Base-by-base conservation (phyloP, 306 rosid genomes). In the Adenanthera pavonina region DNA sequence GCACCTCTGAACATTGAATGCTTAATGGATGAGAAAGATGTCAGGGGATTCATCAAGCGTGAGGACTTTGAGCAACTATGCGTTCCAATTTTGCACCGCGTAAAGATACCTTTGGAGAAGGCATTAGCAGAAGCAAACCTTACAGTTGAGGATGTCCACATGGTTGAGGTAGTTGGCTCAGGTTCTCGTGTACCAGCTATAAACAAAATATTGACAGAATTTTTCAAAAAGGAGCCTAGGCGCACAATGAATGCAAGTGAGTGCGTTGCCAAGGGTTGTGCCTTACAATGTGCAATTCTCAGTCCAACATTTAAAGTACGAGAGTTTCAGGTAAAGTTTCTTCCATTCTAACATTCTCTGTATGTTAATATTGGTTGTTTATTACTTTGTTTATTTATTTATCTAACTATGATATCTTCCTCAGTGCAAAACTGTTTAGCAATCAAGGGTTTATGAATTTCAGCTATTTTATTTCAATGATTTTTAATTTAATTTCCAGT, bases 181-280 rank as follows among this genome's bases (percentile, higher is more conserved):
- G 98, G 94, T n/a, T 95, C 99, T 83, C 94, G 98, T 7, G 94
- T 95, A 47, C 99, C 97, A 36, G 96, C 99, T 48, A 43, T 95
- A 59, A 86, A 92, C 74, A 93, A 82, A 81, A 95, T 95, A 79
- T 86, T 95, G 86, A 92, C 98, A 0, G 97, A 93, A 34, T 93
- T 93, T 82, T 93, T 95, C 83, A 81, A 83, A 35, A 95, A 93
- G 89, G 99, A 95, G 84, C 98, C 99, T 35, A 89, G 97, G 87
- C 89, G 99, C 57, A 95, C 99, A 75, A 93, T 95, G 98, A 95
- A 95, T 83, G 98, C 98, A 5, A 93, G 98, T 70, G 99, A 95
- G 75, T 93, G 99, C 80, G 99, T 95, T 79, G 96, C 97, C 41
- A 88, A 91, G 81, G 99, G 99, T 59, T 88, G 92, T 88, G 99